Evolutionary conservation across 805 yeast species (phyloP).

Genomic region (Cephaloascus fragrans): DNA sequence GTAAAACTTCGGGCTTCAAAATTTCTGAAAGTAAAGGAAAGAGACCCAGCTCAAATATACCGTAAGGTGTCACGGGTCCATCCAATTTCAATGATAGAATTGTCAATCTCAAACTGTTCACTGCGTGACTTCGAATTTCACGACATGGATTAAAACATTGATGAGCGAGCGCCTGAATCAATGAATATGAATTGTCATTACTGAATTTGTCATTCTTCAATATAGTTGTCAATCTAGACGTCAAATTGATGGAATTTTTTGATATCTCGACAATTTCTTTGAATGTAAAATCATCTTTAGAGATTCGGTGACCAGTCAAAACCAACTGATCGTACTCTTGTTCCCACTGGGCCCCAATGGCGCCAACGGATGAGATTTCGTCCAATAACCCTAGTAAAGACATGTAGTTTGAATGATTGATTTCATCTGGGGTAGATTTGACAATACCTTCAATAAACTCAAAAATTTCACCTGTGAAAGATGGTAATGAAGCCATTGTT

Average conservation of each 20-base stretch:
- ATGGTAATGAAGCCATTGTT: conserved; percentile 32
- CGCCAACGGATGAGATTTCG: conserved; percentile 75
- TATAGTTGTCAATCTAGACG: conserved; percentile 37
- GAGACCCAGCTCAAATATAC: conserved; percentile 62
- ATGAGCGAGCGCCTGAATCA: conserved; percentile 76
- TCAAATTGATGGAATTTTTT: conserved; percentile 50
- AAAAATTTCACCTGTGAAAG: conserved; percentile 31
- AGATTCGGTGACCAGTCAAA: conserved; percentile 32
- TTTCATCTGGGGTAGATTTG: conserved; percentile 16
- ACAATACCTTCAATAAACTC: conserved; percentile 34
- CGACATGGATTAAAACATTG: conserved; percentile 87
- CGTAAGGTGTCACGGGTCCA: conserved; percentile 35
- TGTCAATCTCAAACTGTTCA: conserved; percentile 46
- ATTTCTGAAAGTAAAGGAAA: conserved; percentile 64
- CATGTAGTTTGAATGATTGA: conserved; percentile 47
- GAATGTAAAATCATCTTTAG: conserved; percentile 36
- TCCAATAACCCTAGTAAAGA: conserved; percentile 62
- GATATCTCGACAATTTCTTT: conserved; percentile 47
- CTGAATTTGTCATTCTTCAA: conserved; percentile 12
- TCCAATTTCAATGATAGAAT: conserved; percentile 29
- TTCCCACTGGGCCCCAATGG: conserved; percentile 70
- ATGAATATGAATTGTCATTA: conserved; percentile 36
- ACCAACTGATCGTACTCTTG: conserved; percentile 42
- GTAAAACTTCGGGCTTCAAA: conserved; percentile 48
- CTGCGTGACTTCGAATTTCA: conserved; percentile 59